Base-by-base conservation (phyloP, 2,329 filamentous ascomycete genomes). In the Pestalotiopsis sp. region DNA sequence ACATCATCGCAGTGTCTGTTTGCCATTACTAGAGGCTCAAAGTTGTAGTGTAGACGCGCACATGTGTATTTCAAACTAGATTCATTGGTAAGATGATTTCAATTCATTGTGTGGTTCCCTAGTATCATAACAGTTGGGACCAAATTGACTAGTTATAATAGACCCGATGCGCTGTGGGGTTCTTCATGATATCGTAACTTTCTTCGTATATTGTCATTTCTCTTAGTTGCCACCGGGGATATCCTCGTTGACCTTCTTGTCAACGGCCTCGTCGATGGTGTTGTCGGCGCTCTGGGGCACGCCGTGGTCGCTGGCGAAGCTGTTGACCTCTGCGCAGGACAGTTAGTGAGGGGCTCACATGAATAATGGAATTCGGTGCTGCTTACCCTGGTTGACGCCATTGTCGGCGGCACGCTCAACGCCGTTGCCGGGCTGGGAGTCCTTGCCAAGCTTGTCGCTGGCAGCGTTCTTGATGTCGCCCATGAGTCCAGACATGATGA, bases 221-320 rank as follows among this genome's bases (percentile, higher is more conserved):
- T 31, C 49, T 68, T 65, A 70, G 67, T 73, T 73, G 11, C 72
- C 72, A 5, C 71, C 71, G 13, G 72, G 72, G n/a, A 73, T 73
- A 38, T 73, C 66, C 4, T 66, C 52, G 68, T 73, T 73, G 66
- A 72, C 66, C 67, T 73, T 70, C 49, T 57, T 65, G 59, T 73
- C 70, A 1, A 71, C 70, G 14, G 45, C 66, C 6, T 73, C 38
- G 66, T 71, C 61, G 52, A 73, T 68, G 40, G 27, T 58, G 58
- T 40, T 25, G 62, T 73, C 65, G 40, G 68, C 68, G 12, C 52
- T 27, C 5, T 67, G 61, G 20, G 72, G 72, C 4, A 73, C 65
- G 20, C 70, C 72, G n/a, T 69, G 71, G 6, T 65, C 36, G 65
- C 62, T 59, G 17, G 67, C 68, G 20, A 72, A 14, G 45, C 62